Evolutionary conservation across 768 basidiomycete genomes (phyloP).

Genomic region (Gymnopilus junonius): DNA sequence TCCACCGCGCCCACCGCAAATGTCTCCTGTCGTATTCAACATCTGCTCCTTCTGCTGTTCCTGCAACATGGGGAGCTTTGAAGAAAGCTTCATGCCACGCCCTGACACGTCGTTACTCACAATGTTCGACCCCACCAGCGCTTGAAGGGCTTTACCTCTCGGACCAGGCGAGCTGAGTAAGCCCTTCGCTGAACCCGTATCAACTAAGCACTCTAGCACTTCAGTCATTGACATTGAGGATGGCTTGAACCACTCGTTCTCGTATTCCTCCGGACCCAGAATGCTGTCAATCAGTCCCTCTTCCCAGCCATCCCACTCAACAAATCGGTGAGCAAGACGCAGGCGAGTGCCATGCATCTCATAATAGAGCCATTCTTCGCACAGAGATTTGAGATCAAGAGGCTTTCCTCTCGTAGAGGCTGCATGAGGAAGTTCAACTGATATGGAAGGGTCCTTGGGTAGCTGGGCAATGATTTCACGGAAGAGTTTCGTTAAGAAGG

Average conservation of each 20-base stretch:
- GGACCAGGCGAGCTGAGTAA: slow-evolving; percentile 28
- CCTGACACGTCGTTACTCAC: slow-evolving; percentile 11
- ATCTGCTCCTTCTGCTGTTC: slow-evolving; percentile 74
- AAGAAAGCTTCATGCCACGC: slow-evolving; percentile 35
- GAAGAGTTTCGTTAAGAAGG: slow-evolving; percentile 75
- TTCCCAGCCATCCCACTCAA: slow-evolving; percentile 93
- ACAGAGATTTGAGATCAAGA: slow-evolving; percentile 37
- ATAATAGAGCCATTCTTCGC: slow-evolving; percentile 75
- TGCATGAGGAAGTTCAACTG: slow-evolving; percentile 19
- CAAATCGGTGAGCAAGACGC: slow-evolving; percentile 79
- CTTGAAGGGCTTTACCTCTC: slow-evolving; percentile 2
- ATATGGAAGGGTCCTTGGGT: slow-evolving; percentile 32
- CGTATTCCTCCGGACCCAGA: slow-evolving; percentile 70
- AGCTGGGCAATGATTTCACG: slow-evolving; percentile 64
- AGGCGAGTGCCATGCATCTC: slow-evolving; percentile 68
- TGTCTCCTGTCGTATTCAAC: slow-evolving; percentile 72
- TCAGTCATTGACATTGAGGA: slow-evolving; percentile 11
- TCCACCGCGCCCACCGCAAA: slow-evolving; percentile 79
- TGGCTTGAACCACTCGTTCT: slow-evolving; percentile 72
- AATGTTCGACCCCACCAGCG: neutral
- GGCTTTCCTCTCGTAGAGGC: slow-evolving; percentile 4
- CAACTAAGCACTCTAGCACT: neutral
- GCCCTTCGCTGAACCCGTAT: slow-evolving; percentile 12
- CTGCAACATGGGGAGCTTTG: slow-evolving; percentile 56
- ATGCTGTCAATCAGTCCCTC: slow-evolving; percentile 80